Conservation (phyloP, 1,284 basidiomycete species). For the Trametes sp. region DNA sequence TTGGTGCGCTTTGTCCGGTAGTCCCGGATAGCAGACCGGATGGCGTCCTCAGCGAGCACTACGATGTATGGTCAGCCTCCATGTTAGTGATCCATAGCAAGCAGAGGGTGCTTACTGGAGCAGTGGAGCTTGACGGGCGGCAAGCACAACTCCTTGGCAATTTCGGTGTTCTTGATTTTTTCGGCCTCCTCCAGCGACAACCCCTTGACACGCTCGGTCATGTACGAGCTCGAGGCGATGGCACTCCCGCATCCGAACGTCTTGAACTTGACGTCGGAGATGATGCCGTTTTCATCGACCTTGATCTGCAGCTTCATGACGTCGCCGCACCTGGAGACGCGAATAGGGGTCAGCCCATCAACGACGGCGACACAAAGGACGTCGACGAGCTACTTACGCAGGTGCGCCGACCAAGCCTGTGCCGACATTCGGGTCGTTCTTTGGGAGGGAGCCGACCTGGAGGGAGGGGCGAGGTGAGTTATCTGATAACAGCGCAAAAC, state of each 20-base stretch:
- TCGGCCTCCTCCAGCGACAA: constrained; percentile 94
- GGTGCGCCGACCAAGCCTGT: constrained; percentile 99
- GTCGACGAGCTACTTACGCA: constrained; percentile 68
- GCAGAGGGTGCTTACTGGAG: constrained; percentile 64
- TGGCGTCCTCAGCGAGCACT: constrained; percentile 99
- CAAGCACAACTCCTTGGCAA: constrained; percentile 94
- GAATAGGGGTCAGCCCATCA: constrained; percentile 29
- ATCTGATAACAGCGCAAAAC: constrained; percentile 73
- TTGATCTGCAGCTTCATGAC: constrained; percentile 99
- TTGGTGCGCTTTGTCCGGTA: constrained; percentile 83
- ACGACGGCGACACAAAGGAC: constrained; percentile 4
- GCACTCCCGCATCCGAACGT: constrained; percentile 98
- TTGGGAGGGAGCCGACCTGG: constrained; percentile 95
- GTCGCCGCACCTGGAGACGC: constrained; percentile 74
- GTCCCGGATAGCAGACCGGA: constrained; percentile 93
- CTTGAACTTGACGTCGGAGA: constrained; percentile 99
- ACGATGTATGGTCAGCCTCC: constrained; percentile 34
- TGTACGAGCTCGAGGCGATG: constrained; percentile 96
- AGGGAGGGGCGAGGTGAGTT: constrained; percentile 41
- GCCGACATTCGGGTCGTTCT: constrained; percentile 91
- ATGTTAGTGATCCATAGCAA: constrained; percentile 14
- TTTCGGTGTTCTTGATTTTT: constrained; percentile 98
- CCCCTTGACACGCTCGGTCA: constrained; percentile 98
- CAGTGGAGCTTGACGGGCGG: constrained; percentile 97
- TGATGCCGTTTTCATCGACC: constrained; percentile 93